Conservation (phyloP, 1,139 yeast species). For the Geotrichum klebahnii region DNA sequence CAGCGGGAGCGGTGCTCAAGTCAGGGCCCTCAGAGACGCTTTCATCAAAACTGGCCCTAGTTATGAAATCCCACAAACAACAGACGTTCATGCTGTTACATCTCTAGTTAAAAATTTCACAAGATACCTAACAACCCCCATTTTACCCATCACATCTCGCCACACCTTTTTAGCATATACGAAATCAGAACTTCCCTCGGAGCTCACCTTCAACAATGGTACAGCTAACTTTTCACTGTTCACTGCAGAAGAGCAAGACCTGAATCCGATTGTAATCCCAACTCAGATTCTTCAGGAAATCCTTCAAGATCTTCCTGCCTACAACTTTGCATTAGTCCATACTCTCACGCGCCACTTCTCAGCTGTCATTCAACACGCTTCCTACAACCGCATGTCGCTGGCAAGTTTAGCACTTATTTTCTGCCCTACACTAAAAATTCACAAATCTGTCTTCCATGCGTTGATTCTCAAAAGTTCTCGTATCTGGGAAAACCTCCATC, state of each 20-base stretch:
- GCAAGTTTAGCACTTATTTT: constrained; percentile 34
- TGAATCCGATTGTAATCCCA: constrained; percentile 25
- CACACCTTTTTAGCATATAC: constrained; percentile 24
- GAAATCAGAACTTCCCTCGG: constrained; percentile 6
- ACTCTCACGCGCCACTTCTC: constrained; percentile 32
- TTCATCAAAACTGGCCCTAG: constrained; percentile 64
- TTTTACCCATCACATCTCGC: constrained; percentile 36
- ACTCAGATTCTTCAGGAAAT: constrained; percentile 29
- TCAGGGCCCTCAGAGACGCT: constrained; percentile 54
- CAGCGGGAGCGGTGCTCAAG: constrained; percentile 70
- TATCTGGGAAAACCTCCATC: constrained; percentile 27
- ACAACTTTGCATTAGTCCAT: constrained; percentile 33
- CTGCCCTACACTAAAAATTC: constrained; percentile 36
- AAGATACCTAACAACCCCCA: constrained; percentile 76
- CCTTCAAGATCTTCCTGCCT: constrained; percentile 26
- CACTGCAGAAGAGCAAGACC: constrained; percentile 23
- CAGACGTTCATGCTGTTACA: constrained; percentile 79
- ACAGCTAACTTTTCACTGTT: constrained; percentile 13
- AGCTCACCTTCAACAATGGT: constrained; percentile 2
- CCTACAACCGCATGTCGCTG: constrained; percentile 34
- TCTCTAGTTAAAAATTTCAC: constrained; percentile 73
- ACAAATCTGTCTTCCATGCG: constrained; percentile 28
- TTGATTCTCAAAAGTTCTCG: constrained; percentile 27
- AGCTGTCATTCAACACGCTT: constrained; percentile 25
- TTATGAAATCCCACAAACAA: constrained; percentile 56